Percentiles rank a stretch among this genome's conserved stretches.
These are phyloP conservation scores for Pichia nakasei DNA, from an alignment of 805 yeast genomes.

Conservation along the genomic window DNA sequence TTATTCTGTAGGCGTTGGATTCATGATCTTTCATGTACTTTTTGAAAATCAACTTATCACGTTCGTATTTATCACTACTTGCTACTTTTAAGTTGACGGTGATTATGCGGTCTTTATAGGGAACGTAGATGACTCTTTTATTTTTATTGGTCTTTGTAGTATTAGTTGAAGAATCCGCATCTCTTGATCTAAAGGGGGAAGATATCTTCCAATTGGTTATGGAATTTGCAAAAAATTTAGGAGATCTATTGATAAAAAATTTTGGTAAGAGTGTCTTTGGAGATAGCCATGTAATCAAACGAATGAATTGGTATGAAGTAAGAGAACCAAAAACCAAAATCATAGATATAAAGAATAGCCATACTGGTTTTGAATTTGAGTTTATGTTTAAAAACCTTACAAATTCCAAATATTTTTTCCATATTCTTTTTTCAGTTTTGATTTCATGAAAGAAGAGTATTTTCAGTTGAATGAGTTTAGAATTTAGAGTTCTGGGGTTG, in stretches of 20 bases:
- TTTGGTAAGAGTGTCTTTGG: too few relatives aligned
- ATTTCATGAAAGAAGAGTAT: neutral
- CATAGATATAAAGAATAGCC: slow-evolving; percentile 24
- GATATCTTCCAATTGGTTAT: neutral
- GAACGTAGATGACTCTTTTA: slow-evolving; percentile 39
- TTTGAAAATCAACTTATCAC: slow-evolving; percentile 46
- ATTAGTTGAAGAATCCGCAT: neutral
- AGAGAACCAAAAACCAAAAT: slow-evolving; percentile 18
- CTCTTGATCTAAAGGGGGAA: neutral
- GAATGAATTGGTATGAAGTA: slow-evolving; percentile 19
- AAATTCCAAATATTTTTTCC: slow-evolving; percentile 12
- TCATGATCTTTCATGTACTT: slow-evolving; percentile 31
- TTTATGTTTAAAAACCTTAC: slow-evolving; percentile 19
- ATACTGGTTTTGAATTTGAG: slow-evolving; percentile 26
- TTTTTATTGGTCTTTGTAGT: neutral
- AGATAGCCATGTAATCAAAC: slow-evolving; percentile 15
- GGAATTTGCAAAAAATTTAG: too few relatives aligned
- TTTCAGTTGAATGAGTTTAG: neutral
- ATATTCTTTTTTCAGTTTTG: slow-evolving; percentile 7
- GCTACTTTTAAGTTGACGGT: slow-evolving; percentile 37
- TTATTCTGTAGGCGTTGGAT: neutral
- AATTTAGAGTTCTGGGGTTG: too few relatives aligned
- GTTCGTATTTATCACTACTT: slow-evolving; percentile 42
- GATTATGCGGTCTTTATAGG: slow-evolving; percentile 32
- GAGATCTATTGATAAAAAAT: too few relatives aligned